These are phyloP conservation scores for Trichoderma gracile DNA, from an alignment of 2,329 filamentous ascomycete genomes.

Conservation along the genomic window DNA sequence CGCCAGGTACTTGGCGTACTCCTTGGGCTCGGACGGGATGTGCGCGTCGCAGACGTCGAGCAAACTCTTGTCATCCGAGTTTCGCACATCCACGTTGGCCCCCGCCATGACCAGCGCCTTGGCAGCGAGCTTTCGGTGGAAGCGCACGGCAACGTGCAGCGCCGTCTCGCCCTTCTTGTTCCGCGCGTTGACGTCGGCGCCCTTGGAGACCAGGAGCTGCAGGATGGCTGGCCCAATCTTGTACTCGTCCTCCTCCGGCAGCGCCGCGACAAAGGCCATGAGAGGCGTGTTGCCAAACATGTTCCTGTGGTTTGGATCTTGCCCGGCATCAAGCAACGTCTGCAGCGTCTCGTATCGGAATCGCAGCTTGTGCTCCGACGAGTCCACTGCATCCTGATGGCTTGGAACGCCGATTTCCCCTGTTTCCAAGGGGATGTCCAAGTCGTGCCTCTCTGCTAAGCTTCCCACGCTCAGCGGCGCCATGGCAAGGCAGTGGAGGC, in stretches of 20 bases:
- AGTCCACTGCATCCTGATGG: conserved; percentile 38
- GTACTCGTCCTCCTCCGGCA: conserved; percentile 54
- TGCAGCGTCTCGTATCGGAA: conserved; percentile 34
- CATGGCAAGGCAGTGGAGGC: conserved; percentile 59
- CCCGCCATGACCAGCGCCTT: conserved; percentile 48
- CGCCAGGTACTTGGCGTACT: conserved; percentile 48
- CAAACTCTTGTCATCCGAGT: conserved; percentile 47
- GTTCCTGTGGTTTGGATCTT: conserved; percentile 57
- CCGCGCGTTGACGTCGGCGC: conserved; percentile 51
- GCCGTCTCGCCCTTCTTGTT: conserved; percentile 58
- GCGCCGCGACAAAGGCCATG: conserved; percentile 55
- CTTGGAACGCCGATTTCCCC: conserved; percentile 24
- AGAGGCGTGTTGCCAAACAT: conserved; percentile 54
- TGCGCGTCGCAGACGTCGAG: conserved; percentile 49
- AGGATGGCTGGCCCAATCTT: conserved; percentile 50
- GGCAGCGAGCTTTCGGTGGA: conserved; percentile 55
- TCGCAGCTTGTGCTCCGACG: conserved; percentile 36
- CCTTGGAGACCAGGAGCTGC: conserved; percentile 43
- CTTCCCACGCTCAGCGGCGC: conserved; percentile 48
- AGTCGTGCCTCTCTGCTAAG: conserved; percentile 38
- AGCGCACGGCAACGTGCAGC: conserved; percentile 54
- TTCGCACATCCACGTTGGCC: conserved; percentile 51
- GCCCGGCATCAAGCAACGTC: conserved; percentile 40
- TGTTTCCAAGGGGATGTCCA: conserved; percentile 12
- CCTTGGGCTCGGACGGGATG: conserved; percentile 38